Evolutionary conservation across 2,329 filamentous ascomycete genomes (phyloP).

Genomic region (Colletotrichum sp.): DNA sequence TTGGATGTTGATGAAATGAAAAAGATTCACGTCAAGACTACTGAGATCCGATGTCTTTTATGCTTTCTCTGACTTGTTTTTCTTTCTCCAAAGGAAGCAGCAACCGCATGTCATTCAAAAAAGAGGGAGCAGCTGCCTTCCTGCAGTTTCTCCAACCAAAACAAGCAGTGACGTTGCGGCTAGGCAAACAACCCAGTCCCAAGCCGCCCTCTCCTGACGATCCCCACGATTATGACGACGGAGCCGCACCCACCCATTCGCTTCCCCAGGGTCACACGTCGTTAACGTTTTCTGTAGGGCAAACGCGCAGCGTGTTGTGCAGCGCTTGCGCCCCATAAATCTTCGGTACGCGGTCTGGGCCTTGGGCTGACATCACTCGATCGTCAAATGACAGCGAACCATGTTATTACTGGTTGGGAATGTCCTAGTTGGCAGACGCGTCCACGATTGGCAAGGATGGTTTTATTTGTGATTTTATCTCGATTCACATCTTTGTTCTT

Average conservation of each 20-base stretch:
- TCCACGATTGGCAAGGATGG: no score
- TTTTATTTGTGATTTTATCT: no score
- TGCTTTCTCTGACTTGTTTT: not conserved
- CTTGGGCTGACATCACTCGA: not conserved
- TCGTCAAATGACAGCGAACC: not conserved
- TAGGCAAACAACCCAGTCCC: constrained; percentile 1
- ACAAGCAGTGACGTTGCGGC: not conserved
- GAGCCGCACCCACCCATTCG: not conserved
- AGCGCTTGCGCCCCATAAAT: not conserved
- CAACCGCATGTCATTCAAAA: not conserved
- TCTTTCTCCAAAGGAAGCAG: not conserved
- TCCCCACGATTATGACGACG: constrained; percentile 3
- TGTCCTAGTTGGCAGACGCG: no score
- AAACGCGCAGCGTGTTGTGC: not conserved
- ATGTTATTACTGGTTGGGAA: no score
- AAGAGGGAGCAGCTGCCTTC: not conserved
- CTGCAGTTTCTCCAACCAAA: not conserved
- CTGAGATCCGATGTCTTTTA: not conserved
- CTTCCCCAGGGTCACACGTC: not conserved
- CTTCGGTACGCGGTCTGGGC: not conserved
- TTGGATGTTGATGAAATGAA: not conserved
- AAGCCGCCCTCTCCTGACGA: not conserved
- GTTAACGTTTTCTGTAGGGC: no score
- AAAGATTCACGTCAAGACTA: rapidly evolving
- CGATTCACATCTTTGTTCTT: no score